phyloP scores from a whole-genome alignment of 78 protist genomes.

The slime mould (Dictyostelium discoideum) region DNA sequence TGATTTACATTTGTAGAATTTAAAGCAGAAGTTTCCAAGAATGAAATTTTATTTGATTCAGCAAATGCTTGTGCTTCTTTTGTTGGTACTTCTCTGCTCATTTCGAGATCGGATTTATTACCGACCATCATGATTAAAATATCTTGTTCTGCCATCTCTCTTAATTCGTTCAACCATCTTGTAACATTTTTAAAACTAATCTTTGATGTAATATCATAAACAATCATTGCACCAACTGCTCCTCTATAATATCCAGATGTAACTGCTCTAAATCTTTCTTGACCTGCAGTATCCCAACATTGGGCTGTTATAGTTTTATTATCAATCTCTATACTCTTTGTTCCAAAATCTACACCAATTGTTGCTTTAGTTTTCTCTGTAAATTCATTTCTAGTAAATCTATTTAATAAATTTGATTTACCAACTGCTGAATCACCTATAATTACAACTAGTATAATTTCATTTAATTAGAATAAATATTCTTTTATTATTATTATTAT shows the following conservation, averaged over 20 bases:
- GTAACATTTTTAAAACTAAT: constrained; percentile 95
- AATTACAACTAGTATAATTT: constrained; percentile 59
- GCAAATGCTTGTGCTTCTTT: constrained; percentile 87
- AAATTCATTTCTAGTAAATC: constrained; percentile 91
- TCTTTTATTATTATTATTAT: neutral
- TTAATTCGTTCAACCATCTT: constrained; percentile 88
- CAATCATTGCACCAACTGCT: constrained; percentile 93
- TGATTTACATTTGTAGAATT: constrained; percentile 88
- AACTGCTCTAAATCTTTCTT: constrained; percentile 97
- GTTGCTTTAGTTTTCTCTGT: constrained; percentile 89
- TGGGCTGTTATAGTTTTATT: constrained; percentile 62
- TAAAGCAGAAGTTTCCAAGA: constrained; percentile 92
- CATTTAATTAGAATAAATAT: neutral
- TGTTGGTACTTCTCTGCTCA: constrained; percentile 79
- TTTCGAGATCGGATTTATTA: constrained; percentile 92
- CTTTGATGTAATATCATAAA: constrained; percentile 87
- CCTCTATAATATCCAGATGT: constrained; percentile 99
- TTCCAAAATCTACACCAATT: constrained; percentile 95
- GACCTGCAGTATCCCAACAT: constrained; percentile 89
- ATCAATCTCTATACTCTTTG: constrained; percentile 84
- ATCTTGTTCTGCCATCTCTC: constrained; percentile 83
- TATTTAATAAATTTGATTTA: constrained; percentile 86
- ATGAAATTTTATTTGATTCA: constrained; percentile 75
- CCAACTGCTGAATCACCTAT: constrained; percentile 83
- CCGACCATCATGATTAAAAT: constrained; percentile 89